Evolutionary conservation across 1,284 basidiomycete genomes (phyloP), one percentile per base, ranked within the genome.

Genomic region (Pyrrhoderma noxium): DNA sequence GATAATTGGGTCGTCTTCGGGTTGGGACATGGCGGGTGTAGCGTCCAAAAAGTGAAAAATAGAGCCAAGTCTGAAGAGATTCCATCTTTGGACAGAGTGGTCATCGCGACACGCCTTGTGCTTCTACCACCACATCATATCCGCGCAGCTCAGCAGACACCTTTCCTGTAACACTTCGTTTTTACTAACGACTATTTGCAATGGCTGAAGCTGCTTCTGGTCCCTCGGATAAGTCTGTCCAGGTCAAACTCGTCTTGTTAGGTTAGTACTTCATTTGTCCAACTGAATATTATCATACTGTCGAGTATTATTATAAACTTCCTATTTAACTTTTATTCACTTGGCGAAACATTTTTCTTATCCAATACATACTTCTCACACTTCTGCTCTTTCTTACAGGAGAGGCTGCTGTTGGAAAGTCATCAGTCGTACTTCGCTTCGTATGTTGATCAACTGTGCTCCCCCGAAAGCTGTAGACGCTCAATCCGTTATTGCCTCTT

Each of bases 341-440:
- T 14, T 18, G 8, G 8, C 38, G n/a, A 18, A 46, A 54, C 35
- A 23, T 16, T n/a, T 31, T 51, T 13, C 27, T 44, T 2, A 44
- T 36, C 22, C 22, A 8, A 44, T 25, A 13, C 14, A 2, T 37
- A 9, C 3, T 37, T 23, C 44, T 48, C 27, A 31, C 27, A 52
- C 48, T 48, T 36, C 49, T 16, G n/a, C n/a, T 53, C 27, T 23
- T 38, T 50, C 18, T 44, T 55, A 37, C 37, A 95, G 92, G 95
- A 61, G 96, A 99, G 75, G 93, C 95, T 56, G 95, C 96, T 53
- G 96, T 99, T 51, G 96, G 96, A 58, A 99, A 99, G 75, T 97
- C 94, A n/a, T 98, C 94, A 22, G 85, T 99, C 53, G 96, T 99
- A 37, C 81, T 99, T 56, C 87, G 96, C 67, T 99, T 99, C 66